Conservation (phyloP, 305 asterid genomes). For the Fraxinus angustifolia region DNA sequence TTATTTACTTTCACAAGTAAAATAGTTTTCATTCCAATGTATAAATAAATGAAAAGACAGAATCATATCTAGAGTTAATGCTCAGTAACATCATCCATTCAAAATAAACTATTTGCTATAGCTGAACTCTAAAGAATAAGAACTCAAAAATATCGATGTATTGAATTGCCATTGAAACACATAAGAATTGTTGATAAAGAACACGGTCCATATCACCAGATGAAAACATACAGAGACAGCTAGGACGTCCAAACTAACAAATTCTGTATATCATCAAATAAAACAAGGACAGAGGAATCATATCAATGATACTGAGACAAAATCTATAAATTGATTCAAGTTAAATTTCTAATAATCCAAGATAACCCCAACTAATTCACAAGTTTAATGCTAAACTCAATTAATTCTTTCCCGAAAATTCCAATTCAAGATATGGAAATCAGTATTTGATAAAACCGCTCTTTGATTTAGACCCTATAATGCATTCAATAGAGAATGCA, state of each 20-base stretch:
- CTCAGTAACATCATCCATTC: not conserved
- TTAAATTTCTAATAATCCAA: not conserved
- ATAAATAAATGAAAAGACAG: not conserved
- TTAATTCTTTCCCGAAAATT: not conserved
- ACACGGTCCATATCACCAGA: not conserved
- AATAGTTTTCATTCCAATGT: not conserved
- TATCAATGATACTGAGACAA: not conserved
- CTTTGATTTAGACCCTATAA: not conserved
- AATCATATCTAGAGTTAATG: not conserved
- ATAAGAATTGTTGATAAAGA: not conserved
- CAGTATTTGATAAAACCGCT: not conserved
- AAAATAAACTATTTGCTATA: not conserved
- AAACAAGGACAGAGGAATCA: not conserved
- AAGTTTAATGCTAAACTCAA: not conserved
- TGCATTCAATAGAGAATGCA: not conserved
- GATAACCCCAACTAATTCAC: not conserved
- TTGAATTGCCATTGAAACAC: not conserved
- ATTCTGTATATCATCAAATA: not conserved
- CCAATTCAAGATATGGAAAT: not conserved
- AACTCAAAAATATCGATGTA: not conserved
- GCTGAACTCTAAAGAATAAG: not conserved
- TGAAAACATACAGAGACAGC: not conserved
- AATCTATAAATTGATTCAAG: not conserved
- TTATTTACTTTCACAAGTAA: not conserved
- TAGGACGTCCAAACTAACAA: not conserved